Conservation (phyloP, 73 alveolate genomes). For the Tetrahymena malaccensis region DNA sequence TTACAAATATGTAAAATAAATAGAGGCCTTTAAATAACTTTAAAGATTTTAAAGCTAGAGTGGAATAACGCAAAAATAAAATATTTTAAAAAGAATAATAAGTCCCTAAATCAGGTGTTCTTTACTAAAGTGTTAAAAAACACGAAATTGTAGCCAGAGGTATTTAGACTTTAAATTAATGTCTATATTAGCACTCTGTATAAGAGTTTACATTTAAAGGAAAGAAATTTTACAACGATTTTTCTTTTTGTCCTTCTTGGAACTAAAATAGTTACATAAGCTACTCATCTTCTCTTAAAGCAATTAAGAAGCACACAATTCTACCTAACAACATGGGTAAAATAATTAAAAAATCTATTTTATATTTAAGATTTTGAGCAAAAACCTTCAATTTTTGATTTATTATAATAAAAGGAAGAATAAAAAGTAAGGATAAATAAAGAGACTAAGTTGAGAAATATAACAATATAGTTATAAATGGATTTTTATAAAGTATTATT, state of each 20-base stretch:
- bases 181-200: neutral
- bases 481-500: neutral
- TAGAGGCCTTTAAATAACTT: neutral
- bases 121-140: neutral
- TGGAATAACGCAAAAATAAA: neutral
- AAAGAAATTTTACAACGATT: neutral
- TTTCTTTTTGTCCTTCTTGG: neutral
- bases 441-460: neutral
- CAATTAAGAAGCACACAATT: neutral
- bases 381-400: neutral
- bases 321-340: neutral
- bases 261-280: neutral
- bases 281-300: neutral
- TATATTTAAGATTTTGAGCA: neutral
- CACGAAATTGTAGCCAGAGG: neutral
- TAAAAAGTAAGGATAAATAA: neutral
- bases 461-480: neutral
- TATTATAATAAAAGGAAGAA: neutral
- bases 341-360: neutral
- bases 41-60: neutral
- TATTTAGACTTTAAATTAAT: neutral
- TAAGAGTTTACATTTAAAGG: neutral
- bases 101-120: neutral
- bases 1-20: neutral
- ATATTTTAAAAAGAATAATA: neutral